A percentile compares a stretch with the other conserved stretches of the same genome.
Evolutionary conservation across 73 alveolate genomes (phyloP).

Genomic region (Urostyla sp.): DNA sequence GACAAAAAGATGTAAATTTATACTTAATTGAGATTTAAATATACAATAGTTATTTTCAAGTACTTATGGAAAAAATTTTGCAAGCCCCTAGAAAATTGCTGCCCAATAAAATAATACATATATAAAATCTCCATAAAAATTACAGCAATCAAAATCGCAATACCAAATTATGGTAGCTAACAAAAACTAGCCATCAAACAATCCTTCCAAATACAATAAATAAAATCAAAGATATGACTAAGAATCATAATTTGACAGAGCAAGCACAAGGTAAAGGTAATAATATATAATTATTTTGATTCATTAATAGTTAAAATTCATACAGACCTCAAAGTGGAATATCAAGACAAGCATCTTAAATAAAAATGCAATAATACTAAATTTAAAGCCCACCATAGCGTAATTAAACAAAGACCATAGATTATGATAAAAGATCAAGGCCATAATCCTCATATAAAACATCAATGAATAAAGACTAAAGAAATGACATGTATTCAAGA

Average conservation of each 20-base stretch:
- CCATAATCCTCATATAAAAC: neutral
- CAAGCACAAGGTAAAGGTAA: too few species aligned
- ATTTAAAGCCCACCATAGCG: neutral
- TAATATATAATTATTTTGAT: too few species aligned
- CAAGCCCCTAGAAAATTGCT: slow-evolving; percentile 3
- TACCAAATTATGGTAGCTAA: neutral
- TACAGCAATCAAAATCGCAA: neutral
- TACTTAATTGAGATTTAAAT: neutral
- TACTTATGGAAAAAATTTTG: slow-evolving; percentile 22
- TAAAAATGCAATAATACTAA: neutral
- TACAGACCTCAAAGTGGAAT: neutral
- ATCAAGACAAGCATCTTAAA: neutral
- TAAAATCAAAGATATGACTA: neutral
- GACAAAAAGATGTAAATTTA: slow-evolving; percentile 1
- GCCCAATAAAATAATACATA: neutral
- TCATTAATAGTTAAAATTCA: neutral
- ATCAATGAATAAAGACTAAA: neutral
- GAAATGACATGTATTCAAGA: neutral
- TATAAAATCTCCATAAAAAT: neutral
- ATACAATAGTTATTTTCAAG: slow-evolving; percentile 5
- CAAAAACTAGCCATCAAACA: slow-evolving; percentile 7
- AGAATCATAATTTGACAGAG: neutral
- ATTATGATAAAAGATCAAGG: neutral
- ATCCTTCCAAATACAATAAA: slow-evolving; percentile 13
- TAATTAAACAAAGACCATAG: neutral